These are phyloP conservation scores for Pyrus hybrid DNA, from an alignment of 331 rosid genomes.

Conservation along the genomic window DNA sequence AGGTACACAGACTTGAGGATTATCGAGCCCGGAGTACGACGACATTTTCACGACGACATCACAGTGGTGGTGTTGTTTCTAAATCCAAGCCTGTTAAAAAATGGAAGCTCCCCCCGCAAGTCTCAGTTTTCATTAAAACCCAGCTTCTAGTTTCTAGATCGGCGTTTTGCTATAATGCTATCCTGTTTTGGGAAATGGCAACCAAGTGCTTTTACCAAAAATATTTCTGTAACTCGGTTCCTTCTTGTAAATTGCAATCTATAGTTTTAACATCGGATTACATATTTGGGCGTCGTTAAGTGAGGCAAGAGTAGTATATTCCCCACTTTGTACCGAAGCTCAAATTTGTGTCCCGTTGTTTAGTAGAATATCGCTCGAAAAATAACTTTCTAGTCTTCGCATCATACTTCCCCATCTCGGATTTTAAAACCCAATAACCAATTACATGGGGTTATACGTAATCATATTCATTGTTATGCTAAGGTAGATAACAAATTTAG, in stretches of 20 bases:
- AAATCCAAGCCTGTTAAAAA: slow-evolving; percentile 21
- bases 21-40: slow-evolving; percentile 74
- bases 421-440: background rate
- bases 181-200: background rate
- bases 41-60: slow-evolving; percentile 92
- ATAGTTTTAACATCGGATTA: background rate
- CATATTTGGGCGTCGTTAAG: too few species aligned
- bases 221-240: background rate
- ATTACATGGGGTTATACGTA: background rate
- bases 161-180: background rate
- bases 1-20: slow-evolving; percentile 63
- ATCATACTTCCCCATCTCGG: background rate
- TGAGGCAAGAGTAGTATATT: too few species aligned
- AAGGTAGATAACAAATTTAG: background rate
- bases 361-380: too few species aligned
- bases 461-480: background rate
- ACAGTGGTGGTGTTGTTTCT: slow-evolving; percentile 67
- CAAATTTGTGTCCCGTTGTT: too few species aligned
- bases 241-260: background rate
- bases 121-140: slow-evolving; percentile 55
- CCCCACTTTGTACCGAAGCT: too few species aligned
- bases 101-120: slow-evolving; percentile 23
- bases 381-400: too few species aligned
- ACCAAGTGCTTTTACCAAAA: background rate
- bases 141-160: slow-evolving; percentile 4